Evolutionary conservation across 345 rosid genomes (phyloP).

Genomic region (Excoecaria cochinchinensis): DNA sequence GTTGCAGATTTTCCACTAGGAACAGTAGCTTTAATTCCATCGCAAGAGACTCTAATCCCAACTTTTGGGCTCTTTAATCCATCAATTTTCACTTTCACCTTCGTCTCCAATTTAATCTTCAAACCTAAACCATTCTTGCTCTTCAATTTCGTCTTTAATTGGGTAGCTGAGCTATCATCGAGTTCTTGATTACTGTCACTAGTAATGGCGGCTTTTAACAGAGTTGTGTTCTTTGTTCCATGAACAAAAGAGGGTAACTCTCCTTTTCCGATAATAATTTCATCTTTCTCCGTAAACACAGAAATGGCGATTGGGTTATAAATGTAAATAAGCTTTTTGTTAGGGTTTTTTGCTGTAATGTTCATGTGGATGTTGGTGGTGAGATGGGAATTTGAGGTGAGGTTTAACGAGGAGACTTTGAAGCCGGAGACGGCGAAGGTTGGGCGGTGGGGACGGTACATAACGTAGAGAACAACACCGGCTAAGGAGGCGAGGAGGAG

Average conservation of each 20-base stretch:
- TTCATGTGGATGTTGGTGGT: conserved; percentile 57
- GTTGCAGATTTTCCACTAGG: conserved; percentile 64
- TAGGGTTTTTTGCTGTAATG: conserved; percentile 71
- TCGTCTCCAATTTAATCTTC: conserved; percentile 59
- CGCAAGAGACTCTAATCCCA: conserved; percentile 59
- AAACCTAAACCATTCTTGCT: conserved; percentile 50
- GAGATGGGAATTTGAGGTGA: conserved; percentile 48
- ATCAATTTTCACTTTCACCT: conserved; percentile 72
- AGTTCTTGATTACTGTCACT: conserved; percentile 30
- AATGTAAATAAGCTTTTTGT: conserved; percentile 61
- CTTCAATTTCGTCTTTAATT: conserved; percentile 53
- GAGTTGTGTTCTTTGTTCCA: conserved; percentile 66
- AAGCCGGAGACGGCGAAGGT: conserved; percentile 58
- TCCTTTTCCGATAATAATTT: conserved; percentile 54
- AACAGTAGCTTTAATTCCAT: conserved; percentile 52
- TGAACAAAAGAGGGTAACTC: conserved; percentile 56
- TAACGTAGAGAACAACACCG: conserved; percentile 48
- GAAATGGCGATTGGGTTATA: conserved; percentile 50
- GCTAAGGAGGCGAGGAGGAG: conserved; percentile 52
- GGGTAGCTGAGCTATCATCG: conserved; percentile 46
- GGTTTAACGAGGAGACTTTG: conserved; percentile 55
- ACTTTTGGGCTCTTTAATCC: conserved; percentile 56
- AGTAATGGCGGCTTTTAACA: conserved; percentile 48
- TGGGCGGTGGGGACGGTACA: conserved; percentile 83
- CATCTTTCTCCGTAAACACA: conserved; percentile 34